These are phyloP conservation scores for Cylindrodendrum hubeiense DNA, from an alignment of 2,329 filamentous ascomycete species.

Conservation along the genomic window DNA sequence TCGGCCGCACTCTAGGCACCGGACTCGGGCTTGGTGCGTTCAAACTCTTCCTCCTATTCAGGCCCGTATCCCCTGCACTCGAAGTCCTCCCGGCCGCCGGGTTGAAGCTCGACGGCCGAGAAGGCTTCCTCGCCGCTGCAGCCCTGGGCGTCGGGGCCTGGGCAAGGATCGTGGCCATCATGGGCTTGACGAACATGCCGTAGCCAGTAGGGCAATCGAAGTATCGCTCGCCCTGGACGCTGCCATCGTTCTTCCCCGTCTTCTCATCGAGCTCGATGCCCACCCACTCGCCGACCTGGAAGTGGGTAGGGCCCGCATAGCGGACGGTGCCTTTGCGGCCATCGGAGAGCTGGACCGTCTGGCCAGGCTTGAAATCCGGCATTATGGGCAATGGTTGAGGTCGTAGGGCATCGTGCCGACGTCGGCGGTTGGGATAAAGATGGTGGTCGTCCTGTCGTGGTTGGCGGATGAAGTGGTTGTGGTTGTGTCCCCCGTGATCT, in stretches of 20 bases:
- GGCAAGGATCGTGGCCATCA: conserved; percentile 72
- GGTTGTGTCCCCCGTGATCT: conserved; percentile 7
- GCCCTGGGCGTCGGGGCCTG: conserved; percentile 57
- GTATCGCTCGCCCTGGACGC: conserved; percentile 88
- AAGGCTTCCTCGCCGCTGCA: conserved; percentile 52
- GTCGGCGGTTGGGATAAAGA: conserved; percentile 14
- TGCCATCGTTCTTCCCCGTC: conserved; percentile 93
- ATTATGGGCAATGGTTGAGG: conserved; percentile 48
- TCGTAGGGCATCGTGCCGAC: conserved; percentile 50
- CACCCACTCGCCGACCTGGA: conserved; percentile 87
- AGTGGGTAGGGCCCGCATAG: conserved; percentile 83
- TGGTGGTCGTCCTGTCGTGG: conserved; percentile 12
- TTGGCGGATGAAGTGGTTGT: conserved; percentile 16
- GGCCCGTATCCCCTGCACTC: conserved; percentile 63
- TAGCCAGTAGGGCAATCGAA: conserved; percentile 84
- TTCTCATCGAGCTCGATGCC: conserved; percentile 88
- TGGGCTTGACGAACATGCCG: conserved; percentile 87
- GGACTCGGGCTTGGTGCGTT: conserved; percentile 82
- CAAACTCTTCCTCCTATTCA: conserved; percentile 74
- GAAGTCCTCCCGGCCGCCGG: conserved; percentile 54
- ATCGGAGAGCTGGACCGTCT: conserved; percentile 83
- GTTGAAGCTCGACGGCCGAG: conserved; percentile 64
- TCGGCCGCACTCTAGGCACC: conserved; percentile 67
- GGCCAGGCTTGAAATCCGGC: conserved; percentile 73
- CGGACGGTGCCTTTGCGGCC: conserved; percentile 82